Evolutionary conservation across 2,329 filamentous ascomycete genomes (phyloP).

Genomic region (Aspergillus pseudoviridinutans): DNA sequence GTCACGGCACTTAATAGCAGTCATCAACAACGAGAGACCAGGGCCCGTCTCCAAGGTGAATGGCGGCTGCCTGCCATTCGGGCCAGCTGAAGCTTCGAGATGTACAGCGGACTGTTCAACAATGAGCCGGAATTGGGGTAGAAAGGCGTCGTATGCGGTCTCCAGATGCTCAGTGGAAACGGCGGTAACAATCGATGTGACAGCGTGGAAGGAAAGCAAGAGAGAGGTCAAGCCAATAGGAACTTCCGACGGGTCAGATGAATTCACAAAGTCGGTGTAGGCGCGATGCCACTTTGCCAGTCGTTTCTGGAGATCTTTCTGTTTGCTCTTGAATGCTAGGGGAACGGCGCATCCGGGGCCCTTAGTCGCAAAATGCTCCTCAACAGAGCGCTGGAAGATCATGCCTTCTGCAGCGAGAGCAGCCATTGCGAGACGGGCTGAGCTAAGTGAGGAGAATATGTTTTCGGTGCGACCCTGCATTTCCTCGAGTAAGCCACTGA

Average conservation of each 20-base stretch:
- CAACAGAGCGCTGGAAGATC: slow-evolving; percentile 2
- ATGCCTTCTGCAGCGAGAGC: not conserved
- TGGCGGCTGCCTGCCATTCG: slow-evolving; percentile 6
- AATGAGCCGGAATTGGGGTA: slow-evolving; percentile 1
- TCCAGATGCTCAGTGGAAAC: not conserved
- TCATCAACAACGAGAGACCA: slow-evolving; percentile 4
- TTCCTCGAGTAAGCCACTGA: slow-evolving; percentile 6
- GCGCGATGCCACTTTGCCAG: slow-evolving; percentile 3
- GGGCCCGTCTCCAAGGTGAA: slow-evolving; percentile 9
- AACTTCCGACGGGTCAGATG: not conserved
- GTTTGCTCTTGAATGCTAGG: not conserved
- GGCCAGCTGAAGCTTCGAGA: slow-evolving; percentile 1
- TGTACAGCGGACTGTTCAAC: slow-evolving; percentile 3
- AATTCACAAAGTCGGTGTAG: not conserved
- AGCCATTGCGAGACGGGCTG: slow-evolving; percentile 1
- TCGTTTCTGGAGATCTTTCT: not conserved
- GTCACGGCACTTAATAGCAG: slow-evolving; percentile 6
- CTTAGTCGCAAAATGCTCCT: not conserved
- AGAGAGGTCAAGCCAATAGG: not conserved
- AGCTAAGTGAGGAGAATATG: slow-evolving; percentile 18
- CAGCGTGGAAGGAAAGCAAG: slow-evolving; percentile 4
- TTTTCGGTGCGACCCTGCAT: not conserved
- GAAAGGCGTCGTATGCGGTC: not conserved
- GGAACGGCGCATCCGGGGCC: not conserved
- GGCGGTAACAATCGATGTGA: not conserved